Conservation (phyloP, 2,329 filamentous ascomycete species). For the Colletotrichum acutatum region DNA sequence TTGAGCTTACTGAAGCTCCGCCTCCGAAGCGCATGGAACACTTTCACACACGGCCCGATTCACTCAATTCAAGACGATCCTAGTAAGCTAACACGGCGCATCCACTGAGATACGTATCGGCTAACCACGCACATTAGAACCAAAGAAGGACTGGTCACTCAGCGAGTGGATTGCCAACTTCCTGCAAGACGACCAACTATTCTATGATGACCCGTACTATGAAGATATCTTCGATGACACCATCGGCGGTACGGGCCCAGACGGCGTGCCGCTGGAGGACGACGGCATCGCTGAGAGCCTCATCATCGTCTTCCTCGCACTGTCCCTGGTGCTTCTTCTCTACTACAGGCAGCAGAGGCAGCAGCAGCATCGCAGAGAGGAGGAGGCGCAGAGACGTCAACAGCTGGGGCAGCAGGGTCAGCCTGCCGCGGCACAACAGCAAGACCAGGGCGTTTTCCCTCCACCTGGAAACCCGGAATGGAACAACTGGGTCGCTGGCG, state of each 20-base stretch:
- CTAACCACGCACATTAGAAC: constrained; percentile 59
- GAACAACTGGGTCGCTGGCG: constrained; percentile 71
- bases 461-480: constrained; percentile 74
- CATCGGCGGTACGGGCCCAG: constrained; percentile 69
- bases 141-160: constrained; percentile 79
- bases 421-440: constrained; percentile 43
- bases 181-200: constrained; percentile 74
- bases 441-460: constrained; percentile 51
- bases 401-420: constrained; percentile 39
- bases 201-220: constrained; percentile 70
- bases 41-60: constrained; percentile 86
- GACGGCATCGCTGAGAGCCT: constrained; percentile 87
- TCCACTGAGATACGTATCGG: neutral
- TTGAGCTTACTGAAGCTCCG: constrained; percentile 88
- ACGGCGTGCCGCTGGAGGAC: constrained; percentile 65
- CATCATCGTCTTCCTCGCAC: constrained; percentile 82
- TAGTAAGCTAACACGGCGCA: constrained; percentile 61
- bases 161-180: constrained; percentile 91
- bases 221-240: constrained; percentile 66
- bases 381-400: constrained; percentile 48
- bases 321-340: constrained; percentile 79
- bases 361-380: constrained; percentile 58
- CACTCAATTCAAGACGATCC: constrained; percentile 94
- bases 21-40: constrained; percentile 92
- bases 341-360: constrained; percentile 83